Conservation (phyloP, 2,329 filamentous ascomycete species). For the Cordyceps cateniannulata region DNA sequence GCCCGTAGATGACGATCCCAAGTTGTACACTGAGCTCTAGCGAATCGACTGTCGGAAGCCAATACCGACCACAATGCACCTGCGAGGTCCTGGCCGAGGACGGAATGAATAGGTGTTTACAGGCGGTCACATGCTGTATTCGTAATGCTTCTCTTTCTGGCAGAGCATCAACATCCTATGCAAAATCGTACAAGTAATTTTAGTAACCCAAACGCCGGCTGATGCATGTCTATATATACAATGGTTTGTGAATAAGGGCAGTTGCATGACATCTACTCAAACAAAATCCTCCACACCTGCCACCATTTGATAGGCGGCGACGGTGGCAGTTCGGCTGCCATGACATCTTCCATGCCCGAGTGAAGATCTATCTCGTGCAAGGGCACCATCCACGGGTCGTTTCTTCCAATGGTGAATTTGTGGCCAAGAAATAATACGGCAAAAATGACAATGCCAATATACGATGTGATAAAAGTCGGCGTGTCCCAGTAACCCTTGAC, state of each 20-base stretch:
- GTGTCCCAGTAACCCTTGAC: slow-evolving; percentile 51
- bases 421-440: slow-evolving; percentile 37
- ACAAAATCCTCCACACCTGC: slow-evolving; percentile 7
- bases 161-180: neutral
- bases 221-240: neutral
- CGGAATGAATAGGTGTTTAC: too few species aligned
- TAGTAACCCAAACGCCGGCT: neutral
- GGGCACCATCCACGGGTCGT: slow-evolving; percentile 45
- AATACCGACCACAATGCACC: neutral
- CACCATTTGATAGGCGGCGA: slow-evolving; percentile 7
- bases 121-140: neutral
- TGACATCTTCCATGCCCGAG: slow-evolving; percentile 44
- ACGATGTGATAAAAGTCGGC: slow-evolving; percentile 53
- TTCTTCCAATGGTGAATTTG: slow-evolving; percentile 19
- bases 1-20: neutral
- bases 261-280: neutral
- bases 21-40: neutral
- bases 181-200: neutral
- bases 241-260: too few species aligned
- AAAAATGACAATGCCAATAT: slow-evolving; percentile 61
- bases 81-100: neutral
- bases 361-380: slow-evolving; percentile 45
- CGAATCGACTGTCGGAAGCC: neutral
- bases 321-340: slow-evolving; percentile 13
- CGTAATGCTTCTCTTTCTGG: neutral